Evolutionary conservation across 2,329 filamentous ascomycete genomes (phyloP), one percentile per base, ranked within the genome.

Genomic region (Colletotrichum sp.): DNA sequence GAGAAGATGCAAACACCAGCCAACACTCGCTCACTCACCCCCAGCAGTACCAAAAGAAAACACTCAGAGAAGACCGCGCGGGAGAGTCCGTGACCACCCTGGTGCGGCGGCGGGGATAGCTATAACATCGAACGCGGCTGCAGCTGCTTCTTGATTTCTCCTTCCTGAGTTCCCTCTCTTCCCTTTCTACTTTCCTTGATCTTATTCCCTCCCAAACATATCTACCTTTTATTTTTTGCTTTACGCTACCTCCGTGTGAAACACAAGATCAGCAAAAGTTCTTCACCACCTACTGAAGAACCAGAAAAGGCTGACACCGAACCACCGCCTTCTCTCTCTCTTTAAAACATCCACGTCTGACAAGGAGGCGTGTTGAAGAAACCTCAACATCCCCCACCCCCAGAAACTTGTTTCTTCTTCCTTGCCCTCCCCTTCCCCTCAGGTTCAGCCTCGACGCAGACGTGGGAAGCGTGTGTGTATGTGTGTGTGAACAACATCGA

Each of bases 291-390:
- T 61, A 15, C 32, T 32, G 22, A 52, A 36, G 44, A 61, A 52
- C 16, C n/a, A 13, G n/a, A 52, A 22, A 52, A 52, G 44, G 44
- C 44, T 52, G 44, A 52, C n/a, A 52, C 44, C 44, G 44, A 61
- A 29, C 9, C 57, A 65, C 19, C 29, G 49, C 34, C 19, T 59
- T 19, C 64, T 36, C 44, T 69, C 61, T 72, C 32, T 70, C 71
- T 77, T 70, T 36, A 71, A 75, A 76, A 77, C 70, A 75, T 64
- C 34, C 34, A 69, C 64, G 70, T 79, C 63, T 69, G 62, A 77
- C 71, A 76, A 78, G 68, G 71, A 77, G 59, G 68, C 69, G 69
- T 39, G 61, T 29, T 52, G n/a, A 52, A 52, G 44, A 52, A 52
- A 52, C 44, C 4, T 22, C 16, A 62, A 62, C n/a, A 63, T 15